Percentiles rank a stretch among this genome's conserved stretches.
These are phyloP conservation scores for Solanum chiquidenum DNA, from an alignment of 257 asterid species.

Conservation along the genomic window DNA sequence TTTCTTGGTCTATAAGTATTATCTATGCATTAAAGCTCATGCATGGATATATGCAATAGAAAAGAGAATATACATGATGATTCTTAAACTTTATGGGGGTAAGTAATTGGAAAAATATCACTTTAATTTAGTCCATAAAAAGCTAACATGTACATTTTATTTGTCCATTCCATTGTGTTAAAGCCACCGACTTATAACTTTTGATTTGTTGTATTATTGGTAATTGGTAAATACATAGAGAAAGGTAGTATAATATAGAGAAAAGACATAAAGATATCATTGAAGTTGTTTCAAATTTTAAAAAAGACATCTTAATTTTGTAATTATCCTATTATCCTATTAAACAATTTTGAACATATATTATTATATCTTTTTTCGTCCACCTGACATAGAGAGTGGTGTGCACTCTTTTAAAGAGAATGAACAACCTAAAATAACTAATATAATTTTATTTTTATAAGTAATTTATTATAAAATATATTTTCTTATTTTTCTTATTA, in stretches of 20 bases:
- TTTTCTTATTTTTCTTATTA: no score
- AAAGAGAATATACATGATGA: neutral
- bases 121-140: neutral
- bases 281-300: no score
- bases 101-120: neutral
- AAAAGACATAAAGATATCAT: no score
- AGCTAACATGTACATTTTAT: neutral
- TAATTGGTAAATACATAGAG: neutral
- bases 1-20: neutral
- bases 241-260: neutral
- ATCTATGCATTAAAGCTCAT: neutral
- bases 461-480: no score
- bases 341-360: no score
- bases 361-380: no score
- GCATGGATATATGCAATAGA: neutral
- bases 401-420: no score
- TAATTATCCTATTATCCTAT: no score
- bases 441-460: no score
- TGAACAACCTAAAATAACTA: no score
- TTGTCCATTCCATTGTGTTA: neutral
- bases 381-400: no score
- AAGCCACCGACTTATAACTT: neutral
- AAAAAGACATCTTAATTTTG: no score
- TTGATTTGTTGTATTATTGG: neutral
- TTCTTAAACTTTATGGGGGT: neutral